Conservation (phyloP, 495 filamentous ascomycete species). For the Aspergillus indologenus region DNA sequence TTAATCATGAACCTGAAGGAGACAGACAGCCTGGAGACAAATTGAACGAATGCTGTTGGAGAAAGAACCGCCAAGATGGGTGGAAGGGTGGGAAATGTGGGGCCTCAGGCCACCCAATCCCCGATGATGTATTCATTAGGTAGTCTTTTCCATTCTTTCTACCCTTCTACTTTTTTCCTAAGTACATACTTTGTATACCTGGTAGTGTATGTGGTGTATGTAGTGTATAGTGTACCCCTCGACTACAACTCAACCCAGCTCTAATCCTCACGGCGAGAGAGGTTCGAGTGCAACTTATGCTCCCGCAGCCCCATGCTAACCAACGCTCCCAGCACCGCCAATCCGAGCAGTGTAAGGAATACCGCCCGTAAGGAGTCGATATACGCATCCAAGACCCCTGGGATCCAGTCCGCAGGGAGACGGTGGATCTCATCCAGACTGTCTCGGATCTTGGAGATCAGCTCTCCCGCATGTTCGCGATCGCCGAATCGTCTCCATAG, state of each 20-base stretch:
- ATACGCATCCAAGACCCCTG: slow-evolving; percentile 67
- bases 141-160: not conserved
- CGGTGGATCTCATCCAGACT: slow-evolving; percentile 69
- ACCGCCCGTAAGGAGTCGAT: slow-evolving; percentile 74
- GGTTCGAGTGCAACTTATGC: slow-evolving; percentile 70
- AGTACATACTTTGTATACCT: too few species aligned
- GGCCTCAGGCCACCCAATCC: not conserved
- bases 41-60: not conserved
- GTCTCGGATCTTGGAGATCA: slow-evolving; percentile 69
- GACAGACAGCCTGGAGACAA: too few species aligned
- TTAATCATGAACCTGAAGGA: too few species aligned
- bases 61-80: not conserved
- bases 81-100: too few species aligned
- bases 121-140: not conserved
- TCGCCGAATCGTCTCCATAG: slow-evolving; percentile 70
- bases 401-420: slow-evolving; percentile 67
- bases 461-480: slow-evolving; percentile 58
- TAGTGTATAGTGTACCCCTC: not conserved
- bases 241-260: too few species aligned
- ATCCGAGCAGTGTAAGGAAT: slow-evolving; percentile 63
- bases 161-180: not conserved
- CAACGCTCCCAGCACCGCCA: slow-evolving; percentile 57
- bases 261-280: slow-evolving; percentile 48
- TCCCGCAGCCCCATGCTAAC: slow-evolving; percentile 70
- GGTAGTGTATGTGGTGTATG: too few species aligned